These are phyloP conservation scores for Exsudoporus frostii DNA, from an alignment of 768 basidiomycete species.

Conservation along the genomic window DNA sequence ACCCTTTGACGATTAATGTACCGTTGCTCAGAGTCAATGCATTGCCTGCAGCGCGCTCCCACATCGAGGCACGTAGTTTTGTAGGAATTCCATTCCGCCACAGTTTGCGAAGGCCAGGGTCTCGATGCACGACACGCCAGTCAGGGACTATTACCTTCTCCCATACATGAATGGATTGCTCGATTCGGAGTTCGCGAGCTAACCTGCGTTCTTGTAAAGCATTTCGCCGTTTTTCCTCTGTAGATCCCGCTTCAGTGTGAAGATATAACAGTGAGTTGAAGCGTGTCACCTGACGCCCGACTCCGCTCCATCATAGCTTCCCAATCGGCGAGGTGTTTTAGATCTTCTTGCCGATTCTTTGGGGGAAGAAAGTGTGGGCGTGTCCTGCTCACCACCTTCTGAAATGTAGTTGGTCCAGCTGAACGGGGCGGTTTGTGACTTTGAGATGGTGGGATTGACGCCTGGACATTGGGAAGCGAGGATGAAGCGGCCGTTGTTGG, in stretches of 20 bases:
- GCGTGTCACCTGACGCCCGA: slow-evolving; percentile 57
- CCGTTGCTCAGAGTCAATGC: slow-evolving; percentile 79
- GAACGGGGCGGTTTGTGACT: slow-evolving; percentile 50
- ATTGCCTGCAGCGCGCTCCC: slow-evolving; percentile 87
- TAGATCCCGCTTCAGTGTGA: slow-evolving; percentile 1
- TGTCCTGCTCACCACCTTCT: slow-evolving; percentile 80
- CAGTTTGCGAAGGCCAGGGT: slow-evolving; percentile 59
- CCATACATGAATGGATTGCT: slow-evolving; percentile 72
- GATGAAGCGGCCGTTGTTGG: slow-evolving; percentile 29
- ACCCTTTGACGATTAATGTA: slow-evolving; percentile 23
- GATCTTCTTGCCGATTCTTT: slow-evolving; percentile 71
- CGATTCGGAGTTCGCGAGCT: slow-evolving; percentile 62
- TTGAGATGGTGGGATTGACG: slow-evolving; percentile 12
- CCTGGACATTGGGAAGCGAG: slow-evolving; percentile 26
- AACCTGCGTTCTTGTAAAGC: slow-evolving; percentile 60
- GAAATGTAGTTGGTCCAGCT: slow-evolving; percentile 64
- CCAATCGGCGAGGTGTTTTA: slow-evolving; percentile 83
- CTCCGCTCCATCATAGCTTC: slow-evolving; percentile 85
- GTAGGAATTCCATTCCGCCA: slow-evolving; percentile 92
- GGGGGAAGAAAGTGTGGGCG: slow-evolving; percentile 85
- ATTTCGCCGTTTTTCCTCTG: slow-evolving; percentile 70
- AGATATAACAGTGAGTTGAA: neutral
- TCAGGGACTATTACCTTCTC: slow-evolving; percentile 78
- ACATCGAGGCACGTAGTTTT: slow-evolving; percentile 73
- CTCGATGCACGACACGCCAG: slow-evolving; percentile 71